phyloP scores from a whole-genome alignment of 116 monocot genomes.

The Thalassia testudinum region DNA sequence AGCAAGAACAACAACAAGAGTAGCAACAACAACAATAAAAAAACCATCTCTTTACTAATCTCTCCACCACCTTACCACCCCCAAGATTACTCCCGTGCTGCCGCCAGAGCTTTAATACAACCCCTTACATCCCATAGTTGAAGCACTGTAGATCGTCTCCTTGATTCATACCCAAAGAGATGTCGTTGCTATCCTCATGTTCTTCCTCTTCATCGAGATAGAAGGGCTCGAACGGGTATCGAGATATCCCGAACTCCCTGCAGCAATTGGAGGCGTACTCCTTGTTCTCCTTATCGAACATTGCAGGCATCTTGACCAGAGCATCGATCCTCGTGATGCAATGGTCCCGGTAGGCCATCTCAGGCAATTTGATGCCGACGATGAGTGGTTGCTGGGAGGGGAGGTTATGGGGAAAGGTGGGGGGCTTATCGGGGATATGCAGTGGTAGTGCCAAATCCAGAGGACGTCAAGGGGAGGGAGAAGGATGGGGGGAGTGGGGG shows the following conservation, averaged over 20 bases:
- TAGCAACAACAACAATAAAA: no score
- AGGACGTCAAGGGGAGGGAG: no score
- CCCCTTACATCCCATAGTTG: no score
- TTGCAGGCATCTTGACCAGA: slow-evolving; percentile 49
- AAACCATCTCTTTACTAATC: no score
- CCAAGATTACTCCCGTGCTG: no score
- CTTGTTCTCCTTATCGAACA: slow-evolving; percentile 74
- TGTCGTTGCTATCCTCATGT: slow-evolving; percentile 1
- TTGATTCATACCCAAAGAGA: neutral
- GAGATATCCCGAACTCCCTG: slow-evolving; percentile 45
- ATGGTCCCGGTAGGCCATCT: slow-evolving; percentile 62
- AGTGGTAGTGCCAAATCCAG: slow-evolving; percentile 95
- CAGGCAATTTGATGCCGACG: slow-evolving; percentile 7
- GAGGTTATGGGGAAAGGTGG: no score
- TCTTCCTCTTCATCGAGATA: slow-evolving; percentile 11
- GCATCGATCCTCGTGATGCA: slow-evolving; percentile 54
- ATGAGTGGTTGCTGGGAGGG: no score
- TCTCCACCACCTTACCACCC: no score
- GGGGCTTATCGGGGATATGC: slow-evolving; percentile 35
- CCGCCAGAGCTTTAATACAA: no score
- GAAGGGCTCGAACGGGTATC: slow-evolving; percentile 80
- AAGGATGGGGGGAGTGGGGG: no score
- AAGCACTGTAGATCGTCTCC: slow-evolving; percentile 14
- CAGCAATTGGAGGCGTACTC: slow-evolving; percentile 53
- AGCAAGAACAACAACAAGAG: no score